A percentile compares a stretch with the other conserved stretches of the same genome.
These are phyloP conservation scores for Neostapfia colusana DNA, from an alignment of 176 grass and related monocot species.

Conservation along the genomic window DNA sequence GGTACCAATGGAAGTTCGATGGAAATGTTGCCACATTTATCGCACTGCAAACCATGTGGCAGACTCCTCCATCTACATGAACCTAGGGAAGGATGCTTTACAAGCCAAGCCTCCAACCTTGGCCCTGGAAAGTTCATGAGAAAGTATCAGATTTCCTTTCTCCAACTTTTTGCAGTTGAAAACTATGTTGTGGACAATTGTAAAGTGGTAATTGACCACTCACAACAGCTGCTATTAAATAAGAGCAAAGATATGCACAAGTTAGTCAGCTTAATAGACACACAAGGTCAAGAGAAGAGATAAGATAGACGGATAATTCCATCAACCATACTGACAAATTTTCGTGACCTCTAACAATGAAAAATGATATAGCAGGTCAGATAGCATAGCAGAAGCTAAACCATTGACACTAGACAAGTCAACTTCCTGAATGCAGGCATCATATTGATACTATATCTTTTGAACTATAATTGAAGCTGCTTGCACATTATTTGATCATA, in stretches of 20 bases:
- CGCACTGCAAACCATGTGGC: slow-evolving; percentile 60
- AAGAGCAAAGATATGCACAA: slow-evolving; percentile 16
- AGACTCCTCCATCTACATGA: slow-evolving; percentile 56
- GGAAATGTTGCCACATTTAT: slow-evolving; percentile 66
- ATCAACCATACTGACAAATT: slow-evolving; percentile 14
- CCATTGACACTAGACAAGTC: slow-evolving; percentile 13
- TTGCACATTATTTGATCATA: slow-evolving; percentile 31
- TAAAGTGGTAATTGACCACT: slow-evolving; percentile 1
- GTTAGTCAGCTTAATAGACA: slow-evolving; percentile 24
- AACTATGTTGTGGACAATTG: slow-evolving; percentile 19
- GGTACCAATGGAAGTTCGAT: slow-evolving; percentile 56
- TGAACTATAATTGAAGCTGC: background rate
- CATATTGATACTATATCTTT: slow-evolving; percentile 22
- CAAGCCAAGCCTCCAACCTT: slow-evolving; percentile 68
- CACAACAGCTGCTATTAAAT: slow-evolving; percentile 10
- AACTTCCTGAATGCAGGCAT: background rate
- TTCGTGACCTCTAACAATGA: background rate
- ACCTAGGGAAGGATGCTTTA: slow-evolving; percentile 72
- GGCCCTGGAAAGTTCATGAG: slow-evolving; percentile 71
- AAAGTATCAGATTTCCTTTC: slow-evolving; percentile 53
- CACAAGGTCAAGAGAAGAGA: background rate
- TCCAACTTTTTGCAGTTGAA: slow-evolving; percentile 22
- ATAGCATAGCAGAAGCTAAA: slow-evolving; percentile 7
- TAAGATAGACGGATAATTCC: slow-evolving; percentile 5
- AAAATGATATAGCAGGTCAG: slow-evolving; percentile 12